phyloP scores from a whole-genome alignment of 2,329 filamentous ascomycete species.

The Colletotrichum brevisporum region DNA sequence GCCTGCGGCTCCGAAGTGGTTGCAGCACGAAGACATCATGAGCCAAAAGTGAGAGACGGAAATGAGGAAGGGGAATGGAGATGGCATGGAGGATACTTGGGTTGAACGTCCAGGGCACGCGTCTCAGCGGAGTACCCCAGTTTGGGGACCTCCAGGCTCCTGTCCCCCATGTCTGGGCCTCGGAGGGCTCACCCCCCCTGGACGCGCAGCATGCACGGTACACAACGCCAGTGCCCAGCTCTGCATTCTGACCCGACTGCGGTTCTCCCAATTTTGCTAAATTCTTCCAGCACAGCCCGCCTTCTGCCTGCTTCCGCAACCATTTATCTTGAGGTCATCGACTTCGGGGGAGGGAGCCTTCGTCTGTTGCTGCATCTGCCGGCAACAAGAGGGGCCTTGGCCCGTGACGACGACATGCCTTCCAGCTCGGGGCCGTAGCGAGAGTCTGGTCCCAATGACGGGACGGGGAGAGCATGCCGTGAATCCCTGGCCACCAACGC shows the following conservation, averaged over 20 bases:
- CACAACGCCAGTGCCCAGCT: conserved; percentile 13
- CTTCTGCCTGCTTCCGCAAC: conserved; percentile 3
- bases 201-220: conserved; percentile 5
- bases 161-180: too few species aligned
- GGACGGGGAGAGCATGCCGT: conserved; percentile 4
- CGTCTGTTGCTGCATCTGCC: background rate
- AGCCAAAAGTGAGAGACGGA: too few species aligned
- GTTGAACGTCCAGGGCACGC: too few species aligned
- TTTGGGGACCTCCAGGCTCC: too few species aligned
- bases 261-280: conserved; percentile 4
- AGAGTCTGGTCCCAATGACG: conserved; percentile 2
- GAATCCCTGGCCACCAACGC: conserved; percentile 12
- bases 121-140: too few species aligned
- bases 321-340: background rate
- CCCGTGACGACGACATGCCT: background rate
- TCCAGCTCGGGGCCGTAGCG: background rate
- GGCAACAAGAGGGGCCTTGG: background rate
- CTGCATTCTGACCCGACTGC: background rate
- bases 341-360: background rate
- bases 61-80: too few species aligned
- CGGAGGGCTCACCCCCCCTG: background rate
- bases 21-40: too few species aligned
- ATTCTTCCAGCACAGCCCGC: conserved; percentile 15
- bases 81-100: too few species aligned
- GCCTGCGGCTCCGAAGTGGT: too few species aligned